A percentile compares a stretch with the other conserved stretches of the same genome.
Conservation (phyloP, 805 yeast species). For the Hagleromyces aurorensis region DNA sequence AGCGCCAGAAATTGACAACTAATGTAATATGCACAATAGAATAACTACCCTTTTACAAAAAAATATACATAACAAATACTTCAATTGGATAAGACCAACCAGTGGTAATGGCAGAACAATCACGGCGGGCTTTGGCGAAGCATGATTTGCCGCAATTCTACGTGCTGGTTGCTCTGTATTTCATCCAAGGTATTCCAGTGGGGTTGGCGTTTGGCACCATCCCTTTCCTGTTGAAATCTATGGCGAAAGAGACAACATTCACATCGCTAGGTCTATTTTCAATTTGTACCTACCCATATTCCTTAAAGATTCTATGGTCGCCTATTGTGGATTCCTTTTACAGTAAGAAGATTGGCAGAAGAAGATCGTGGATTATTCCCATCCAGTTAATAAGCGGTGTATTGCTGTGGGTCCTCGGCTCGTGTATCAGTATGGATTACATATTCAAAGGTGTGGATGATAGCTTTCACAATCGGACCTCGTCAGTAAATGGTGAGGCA, state of each 20-base stretch:
- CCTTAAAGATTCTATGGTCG: slow-evolving; percentile 87
- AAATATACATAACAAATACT: too few relatives aligned
- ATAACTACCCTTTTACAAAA: too few relatives aligned
- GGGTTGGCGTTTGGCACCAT: slow-evolving; percentile 93
- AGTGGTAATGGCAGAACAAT: neutral
- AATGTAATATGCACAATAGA: too few relatives aligned
- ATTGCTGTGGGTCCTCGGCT: slow-evolving; percentile 59
- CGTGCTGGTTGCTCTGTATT: slow-evolving; percentile 63
- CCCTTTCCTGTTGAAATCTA: slow-evolving; percentile 78
- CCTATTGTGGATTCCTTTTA: slow-evolving; percentile 91
- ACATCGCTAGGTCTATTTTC: slow-evolving; percentile 88
- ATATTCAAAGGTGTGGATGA: slow-evolving; percentile 35
- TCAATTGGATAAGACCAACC: too few relatives aligned
- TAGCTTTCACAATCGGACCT: slow-evolving; percentile 16
- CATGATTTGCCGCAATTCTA: slow-evolving; percentile 69
- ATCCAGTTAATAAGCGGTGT: slow-evolving; percentile 75
- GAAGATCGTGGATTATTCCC: slow-evolving; percentile 93
- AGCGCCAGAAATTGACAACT: too few relatives aligned
- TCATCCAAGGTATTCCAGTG: slow-evolving; percentile 93
- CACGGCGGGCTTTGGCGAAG: slow-evolving; percentile 20
- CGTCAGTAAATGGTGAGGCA: slow-evolving; percentile 8
- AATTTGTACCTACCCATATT: slow-evolving; percentile 90
- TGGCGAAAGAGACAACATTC: slow-evolving; percentile 53
- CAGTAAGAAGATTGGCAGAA: slow-evolving; percentile 58
- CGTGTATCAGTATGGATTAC: slow-evolving; percentile 36